Base-by-base conservation (phyloP, 2,329 filamentous ascomycete species). In the Hymenotorrendiella dingleyae region DNA sequence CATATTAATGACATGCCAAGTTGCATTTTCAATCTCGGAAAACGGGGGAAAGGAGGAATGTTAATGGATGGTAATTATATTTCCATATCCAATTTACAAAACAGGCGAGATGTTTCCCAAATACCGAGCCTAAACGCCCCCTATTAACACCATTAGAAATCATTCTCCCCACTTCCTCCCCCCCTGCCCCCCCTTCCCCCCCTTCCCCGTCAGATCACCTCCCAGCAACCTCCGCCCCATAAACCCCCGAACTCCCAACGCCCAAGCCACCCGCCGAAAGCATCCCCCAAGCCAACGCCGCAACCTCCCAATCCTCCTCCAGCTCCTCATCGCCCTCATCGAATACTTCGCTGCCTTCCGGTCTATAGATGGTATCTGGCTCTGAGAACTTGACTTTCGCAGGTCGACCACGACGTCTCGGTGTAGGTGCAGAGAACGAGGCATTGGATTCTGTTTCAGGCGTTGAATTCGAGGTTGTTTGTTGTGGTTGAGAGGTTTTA, bases 301-400 rank as follows among this genome's bases (percentile, higher is more conserved):
- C 38, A n/a, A 16, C 20, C 19, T 36, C 32, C 41, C 27, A 48
- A 34, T 35, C 40, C 19, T 26, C 55, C 9, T 66, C 68, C 9
- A 61, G 55, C 7, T 62, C 42, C 22, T 63, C 53, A 46, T 74
- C 71, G 1, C 69, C 69, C 51, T 71, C 63, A 1, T 57, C 46
- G 1, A 45, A 2, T 8, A 56, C 52, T 10, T 50, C 53, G 12
- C 51, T 54, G 34, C 64, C 65, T 5, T 54, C 54, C 4, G 64
- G 56, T 5, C 38, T 17, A 39, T 54, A 61, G 3, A 68, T 63
- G 39, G 66, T 48, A 47, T 73, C 72, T 0, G 62, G 55, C 22
- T 54, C 47, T 19, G 17, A 9, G 12, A 19, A 16, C 9, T 28
- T 22, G 22, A 45, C 44, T 36, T 46, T 49, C 5, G 40, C 27